phyloP scores from a whole-genome alignment of 805 yeast species.

The Kuraishia piskuri region DNA sequence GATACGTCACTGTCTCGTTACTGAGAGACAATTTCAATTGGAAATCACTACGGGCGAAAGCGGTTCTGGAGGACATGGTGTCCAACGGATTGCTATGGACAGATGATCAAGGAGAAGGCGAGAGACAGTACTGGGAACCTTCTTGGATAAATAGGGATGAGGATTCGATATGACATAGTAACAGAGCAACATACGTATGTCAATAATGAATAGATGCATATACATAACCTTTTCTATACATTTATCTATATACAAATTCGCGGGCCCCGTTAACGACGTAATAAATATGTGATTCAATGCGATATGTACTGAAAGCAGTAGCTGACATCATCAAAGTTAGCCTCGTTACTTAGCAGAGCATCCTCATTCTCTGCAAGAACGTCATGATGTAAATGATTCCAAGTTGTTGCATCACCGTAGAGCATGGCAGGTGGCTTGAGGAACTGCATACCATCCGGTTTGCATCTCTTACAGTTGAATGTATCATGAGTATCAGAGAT shows the following conservation, averaged over 20 bases:
- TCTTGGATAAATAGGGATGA: conserved; percentile 44
- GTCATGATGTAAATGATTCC: conserved; percentile 81
- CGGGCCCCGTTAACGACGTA: background rate
- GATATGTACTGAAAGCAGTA: conserved; percentile 93
- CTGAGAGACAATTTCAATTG: conserved; percentile 71
- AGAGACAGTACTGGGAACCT: conserved; percentile 59
- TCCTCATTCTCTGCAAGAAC: conserved; percentile 66
- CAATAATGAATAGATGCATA: background rate
- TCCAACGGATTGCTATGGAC: conserved; percentile 81
- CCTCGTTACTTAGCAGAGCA: conserved; percentile 66
- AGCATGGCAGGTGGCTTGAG: conserved; percentile 76
- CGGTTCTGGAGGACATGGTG: conserved; percentile 72
- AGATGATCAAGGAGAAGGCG: conserved; percentile 40
- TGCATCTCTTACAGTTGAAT: conserved; percentile 79
- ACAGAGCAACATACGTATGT: background rate
- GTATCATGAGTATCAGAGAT: conserved; percentile 90
- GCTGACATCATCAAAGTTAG: conserved; percentile 57
- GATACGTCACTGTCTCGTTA: conserved; percentile 58
- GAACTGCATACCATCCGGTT: conserved; percentile 44
- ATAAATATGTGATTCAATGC: conserved; percentile 32
- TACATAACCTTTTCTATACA: background rate
- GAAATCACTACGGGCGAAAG: conserved; percentile 52
- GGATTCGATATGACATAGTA: background rate
- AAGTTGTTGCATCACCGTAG: conserved; percentile 94
- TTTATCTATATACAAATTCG: background rate